A percentile compares a stretch with the other conserved stretches of the same genome.
Evolutionary conservation across 768 basidiomycete species (phyloP).

Genomic region (Trametes elegans): DNA sequence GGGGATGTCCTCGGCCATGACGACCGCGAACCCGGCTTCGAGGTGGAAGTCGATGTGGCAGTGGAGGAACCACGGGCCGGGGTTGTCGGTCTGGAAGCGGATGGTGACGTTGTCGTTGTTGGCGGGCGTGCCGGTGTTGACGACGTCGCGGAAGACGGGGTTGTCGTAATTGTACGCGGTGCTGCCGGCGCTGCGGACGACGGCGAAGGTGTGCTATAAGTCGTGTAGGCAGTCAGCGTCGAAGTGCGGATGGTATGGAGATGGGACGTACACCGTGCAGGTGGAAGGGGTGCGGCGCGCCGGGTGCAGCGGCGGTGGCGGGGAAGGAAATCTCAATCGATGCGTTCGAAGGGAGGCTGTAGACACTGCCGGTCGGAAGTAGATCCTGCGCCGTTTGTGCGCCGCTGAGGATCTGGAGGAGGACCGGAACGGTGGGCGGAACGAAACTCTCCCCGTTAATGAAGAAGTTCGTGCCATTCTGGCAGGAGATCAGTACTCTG

Average conservation of each 20-base stretch:
- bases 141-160: conserved; percentile 34
- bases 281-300: conserved; percentile 40
- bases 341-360: conserved; percentile 44
- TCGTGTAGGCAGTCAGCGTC: not conserved
- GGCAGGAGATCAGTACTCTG: conserved; percentile 23
- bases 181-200: conserved; percentile 35
- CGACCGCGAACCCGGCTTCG: conserved; percentile 40
- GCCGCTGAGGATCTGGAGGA: conserved; percentile 51
- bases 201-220: conserved; percentile 36
- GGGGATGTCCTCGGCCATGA: conserved; percentile 38
- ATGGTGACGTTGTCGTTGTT: conserved; percentile 24
- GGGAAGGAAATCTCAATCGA: conserved; percentile 45
- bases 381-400: conserved; percentile 38
- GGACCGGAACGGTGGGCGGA: conserved; percentile 42
- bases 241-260: not conserved
- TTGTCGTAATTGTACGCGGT: conserved; percentile 35
- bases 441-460: conserved; percentile 33
- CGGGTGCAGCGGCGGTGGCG: conserved; percentile 28
- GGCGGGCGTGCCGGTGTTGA: conserved; percentile 20
- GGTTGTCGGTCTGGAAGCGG: conserved; percentile 48
- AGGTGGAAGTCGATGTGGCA: conserved; percentile 30
- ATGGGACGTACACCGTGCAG: conserved; percentile 43
- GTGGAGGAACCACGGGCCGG: conserved; percentile 49
- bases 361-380: conserved; percentile 41
- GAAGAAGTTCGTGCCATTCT: conserved; percentile 28